These are phyloP conservation scores for Mycena alexandri DNA, from an alignment of 768 basidiomycete genomes.

Conservation along the genomic window DNA sequence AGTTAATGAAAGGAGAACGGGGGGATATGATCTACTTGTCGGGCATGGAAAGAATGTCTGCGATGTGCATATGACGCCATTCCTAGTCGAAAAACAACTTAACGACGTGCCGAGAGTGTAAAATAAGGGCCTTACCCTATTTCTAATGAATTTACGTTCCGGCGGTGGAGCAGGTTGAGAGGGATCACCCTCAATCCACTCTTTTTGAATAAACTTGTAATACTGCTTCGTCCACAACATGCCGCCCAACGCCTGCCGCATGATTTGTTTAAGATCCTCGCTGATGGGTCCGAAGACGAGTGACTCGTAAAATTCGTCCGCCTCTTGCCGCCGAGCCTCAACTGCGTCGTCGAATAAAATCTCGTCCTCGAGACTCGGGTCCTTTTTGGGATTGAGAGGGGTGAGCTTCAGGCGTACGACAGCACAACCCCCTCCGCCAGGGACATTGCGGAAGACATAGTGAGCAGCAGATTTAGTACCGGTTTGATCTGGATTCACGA, in stretches of 20 bases:
- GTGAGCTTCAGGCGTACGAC: constrained; percentile 96
- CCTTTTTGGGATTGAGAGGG: constrained; percentile 76
- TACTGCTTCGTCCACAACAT: constrained; percentile 99
- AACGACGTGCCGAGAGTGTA: constrained; percentile 3
- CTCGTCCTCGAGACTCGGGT: constrained; percentile 89
- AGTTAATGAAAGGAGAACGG: constrained; percentile 10
- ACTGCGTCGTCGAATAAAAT: constrained; percentile 88
- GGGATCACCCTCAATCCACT: constrained; percentile 97
- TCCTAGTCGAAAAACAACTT: constrained; percentile 60
- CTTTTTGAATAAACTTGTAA: constrained; percentile 95
- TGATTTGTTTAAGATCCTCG: constrained; percentile 95
- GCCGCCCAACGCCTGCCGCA: constrained; percentile 94
- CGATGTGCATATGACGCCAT: constrained; percentile 96
- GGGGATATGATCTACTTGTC: constrained; percentile 82
- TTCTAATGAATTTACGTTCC: constrained; percentile 86
- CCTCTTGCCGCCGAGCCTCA: constrained; percentile 92
- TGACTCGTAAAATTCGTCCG: constrained; percentile 93
- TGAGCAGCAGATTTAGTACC: constrained; percentile 97
- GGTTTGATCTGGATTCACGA: constrained; percentile 86
- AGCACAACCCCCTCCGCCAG: constrained; percentile 92
- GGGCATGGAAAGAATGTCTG: constrained; percentile 98
- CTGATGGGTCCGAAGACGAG: constrained; percentile 87
- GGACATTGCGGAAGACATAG: constrained; percentile 88
- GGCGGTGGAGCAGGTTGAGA: constrained; percentile 95
- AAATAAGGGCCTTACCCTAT: constrained; percentile 63